Evolutionary conservation across 2,329 filamentous ascomycete genomes (phyloP).

Genomic region (Amphichorda felina): DNA sequence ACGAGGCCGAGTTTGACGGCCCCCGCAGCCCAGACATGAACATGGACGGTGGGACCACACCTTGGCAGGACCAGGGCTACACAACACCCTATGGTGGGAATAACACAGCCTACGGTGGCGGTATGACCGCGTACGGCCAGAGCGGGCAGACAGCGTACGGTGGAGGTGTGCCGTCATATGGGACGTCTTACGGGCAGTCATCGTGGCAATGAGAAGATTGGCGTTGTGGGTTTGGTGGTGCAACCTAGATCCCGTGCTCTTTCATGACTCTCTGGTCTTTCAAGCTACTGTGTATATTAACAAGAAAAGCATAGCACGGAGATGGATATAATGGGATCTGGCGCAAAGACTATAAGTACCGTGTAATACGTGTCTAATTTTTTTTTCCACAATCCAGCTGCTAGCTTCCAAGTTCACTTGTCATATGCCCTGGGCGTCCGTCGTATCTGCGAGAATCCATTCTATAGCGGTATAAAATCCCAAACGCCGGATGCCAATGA

Average conservation of each 20-base stretch:
- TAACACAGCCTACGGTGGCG: constrained; percentile 54
- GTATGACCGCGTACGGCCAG: constrained; percentile 42
- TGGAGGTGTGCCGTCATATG: constrained; percentile 32
- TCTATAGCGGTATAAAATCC: background rate
- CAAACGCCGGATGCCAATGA: constrained; percentile 1
- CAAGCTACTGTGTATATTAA: constrained; percentile 2
- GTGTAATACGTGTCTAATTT: background rate
- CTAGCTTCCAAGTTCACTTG: too few relatives aligned
- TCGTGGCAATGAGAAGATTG: constrained; percentile 25
- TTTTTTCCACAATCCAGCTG: too few relatives aligned
- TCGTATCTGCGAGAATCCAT: background rate
- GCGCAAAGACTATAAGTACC: background rate
- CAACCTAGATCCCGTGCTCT: constrained; percentile 1
- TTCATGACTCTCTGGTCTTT: background rate
- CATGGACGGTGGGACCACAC: constrained; percentile 42
- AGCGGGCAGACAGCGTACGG: constrained; percentile 34
- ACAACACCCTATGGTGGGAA: constrained; percentile 57
- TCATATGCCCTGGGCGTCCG: too few relatives aligned
- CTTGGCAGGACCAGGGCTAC: constrained; percentile 30
- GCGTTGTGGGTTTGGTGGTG: constrained; percentile 9
- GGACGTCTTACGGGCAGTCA: constrained; percentile 32
- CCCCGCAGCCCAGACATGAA: constrained; percentile 54
- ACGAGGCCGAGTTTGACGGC: constrained; percentile 49
- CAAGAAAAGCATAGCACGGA: constrained; percentile 12
- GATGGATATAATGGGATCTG: constrained; percentile 9